Evolutionary conservation across 176 grass and related monocot genomes (phyloP), one percentile per base, ranked within the genome.

Genomic region (Oryza punctata): DNA sequence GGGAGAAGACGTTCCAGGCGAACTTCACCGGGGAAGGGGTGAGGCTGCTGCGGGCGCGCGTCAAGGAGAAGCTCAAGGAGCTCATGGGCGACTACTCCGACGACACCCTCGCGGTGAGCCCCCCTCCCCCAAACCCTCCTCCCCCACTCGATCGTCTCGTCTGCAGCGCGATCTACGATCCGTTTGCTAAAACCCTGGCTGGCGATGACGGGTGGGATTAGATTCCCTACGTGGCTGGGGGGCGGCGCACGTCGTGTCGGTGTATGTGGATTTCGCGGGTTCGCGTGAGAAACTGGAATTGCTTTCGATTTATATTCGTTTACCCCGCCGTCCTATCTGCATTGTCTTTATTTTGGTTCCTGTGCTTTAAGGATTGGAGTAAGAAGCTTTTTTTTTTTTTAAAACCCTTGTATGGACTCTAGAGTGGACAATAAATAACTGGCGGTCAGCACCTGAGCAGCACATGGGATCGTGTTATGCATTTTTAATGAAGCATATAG

Each of bases 71-170:
- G 87, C 89, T 99, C 44, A 90, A 82, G 78, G 93, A 96, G 69
- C 89, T 92, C 77, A 94, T 99, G 90, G 96, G 91, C 7, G 89
- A 95, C 37, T 96, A 96, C 83, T 83, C 91, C 25, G 96, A 99
- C 52, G 93, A 96, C 71, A 94, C 96, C 1, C 91, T 99, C 67
- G 91, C 79, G 82, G 96, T 98, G 47, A 90, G 88, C 29, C 23
- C 37, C 32, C 37, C 45, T 1, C 12, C 50, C 35, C 67, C 1
- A 1, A 35, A 21, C 13, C 65, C 1, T n/a, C 54, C 30, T 5
- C 32, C 3, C 32, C 32, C 32, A 33, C 32, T 33, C 32, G 32
- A 33, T 21, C 21, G 57, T 61, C 21, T 24, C 21, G 1, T 59
- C 57, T 24, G 21, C 18, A 1, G 52, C 3, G 69, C 49, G 63